Evolutionary conservation across 306 rosid species (phyloP).

Genomic region (Adenanthera pavonina): DNA sequence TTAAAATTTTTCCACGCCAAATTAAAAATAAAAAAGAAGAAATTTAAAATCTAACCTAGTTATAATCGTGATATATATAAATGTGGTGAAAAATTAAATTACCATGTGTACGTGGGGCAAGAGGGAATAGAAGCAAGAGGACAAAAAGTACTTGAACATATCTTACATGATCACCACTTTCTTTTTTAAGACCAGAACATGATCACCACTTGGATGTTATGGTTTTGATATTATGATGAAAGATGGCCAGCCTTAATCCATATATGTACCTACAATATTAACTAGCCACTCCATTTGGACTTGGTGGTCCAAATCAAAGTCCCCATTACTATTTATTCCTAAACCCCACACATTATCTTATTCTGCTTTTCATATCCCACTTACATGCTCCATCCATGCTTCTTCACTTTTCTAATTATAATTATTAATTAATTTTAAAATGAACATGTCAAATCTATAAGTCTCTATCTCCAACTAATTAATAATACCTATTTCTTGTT

Average conservation of each 20-base stretch:
- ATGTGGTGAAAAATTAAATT: neutral
- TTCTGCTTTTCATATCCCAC: conserved; percentile 29
- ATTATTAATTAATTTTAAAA: neutral
- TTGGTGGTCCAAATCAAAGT: conserved; percentile 23
- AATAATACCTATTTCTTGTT: neutral
- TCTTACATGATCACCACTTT: conserved; percentile 31
- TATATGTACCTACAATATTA: neutral
- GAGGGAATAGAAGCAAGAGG: neutral
- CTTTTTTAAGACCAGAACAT: neutral
- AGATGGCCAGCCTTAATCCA: conserved; percentile 16
- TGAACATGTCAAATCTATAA: neutral
- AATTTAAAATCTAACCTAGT: too few relatives aligned
- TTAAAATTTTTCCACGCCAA: too few relatives aligned
- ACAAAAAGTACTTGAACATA: neutral
- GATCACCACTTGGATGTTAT: conserved; percentile 28
- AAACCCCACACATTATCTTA: conserved; percentile 21
- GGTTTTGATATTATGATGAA: neutral
- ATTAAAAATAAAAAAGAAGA: too few relatives aligned
- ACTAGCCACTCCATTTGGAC: conserved; percentile 1
- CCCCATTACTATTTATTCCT: conserved; percentile 23
- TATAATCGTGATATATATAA: too few relatives aligned
- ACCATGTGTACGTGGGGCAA: conserved; percentile 9
- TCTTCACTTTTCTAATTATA: neutral
- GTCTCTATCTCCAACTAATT: conserved; percentile 2
- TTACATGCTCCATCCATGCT: neutral